A percentile compares a stretch with the other conserved stretches of the same genome.
Evolutionary conservation across 2,329 filamentous ascomycete genomes (phyloP).

Genomic region (Fusarium virguliforme): DNA sequence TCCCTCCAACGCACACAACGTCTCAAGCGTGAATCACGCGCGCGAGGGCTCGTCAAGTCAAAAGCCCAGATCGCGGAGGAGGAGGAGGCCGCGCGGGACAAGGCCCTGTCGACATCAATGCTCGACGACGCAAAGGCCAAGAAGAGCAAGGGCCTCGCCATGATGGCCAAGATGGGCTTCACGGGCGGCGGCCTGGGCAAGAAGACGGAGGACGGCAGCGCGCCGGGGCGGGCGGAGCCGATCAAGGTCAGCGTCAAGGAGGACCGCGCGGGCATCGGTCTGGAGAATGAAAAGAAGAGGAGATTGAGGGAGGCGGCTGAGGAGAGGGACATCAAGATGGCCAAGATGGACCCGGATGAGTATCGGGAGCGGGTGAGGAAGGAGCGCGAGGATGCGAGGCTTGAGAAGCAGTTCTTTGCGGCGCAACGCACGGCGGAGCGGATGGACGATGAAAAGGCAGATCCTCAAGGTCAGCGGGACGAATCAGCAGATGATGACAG

Average conservation of each 20-base stretch:
- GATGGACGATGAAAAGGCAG: constrained; percentile 73
- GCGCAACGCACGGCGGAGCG: constrained; percentile 89
- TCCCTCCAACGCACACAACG: constrained; percentile 70
- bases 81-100: constrained; percentile 80
- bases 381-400: constrained; percentile 78
- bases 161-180: constrained; percentile 98
- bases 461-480: constrained; percentile 19
- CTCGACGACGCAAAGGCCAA: constrained; percentile 71
- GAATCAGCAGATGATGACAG: constrained; percentile 41
- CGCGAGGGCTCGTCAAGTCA: constrained; percentile 78
- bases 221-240: constrained; percentile 72
- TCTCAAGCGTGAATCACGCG: constrained; percentile 76
- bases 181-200: constrained; percentile 82
- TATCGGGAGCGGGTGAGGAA: constrained; percentile 80
- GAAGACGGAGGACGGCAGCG: constrained; percentile 64
- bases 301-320: constrained; percentile 77
- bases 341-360: constrained; percentile 76
- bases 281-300: constrained; percentile 87
- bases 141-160: constrained; percentile 88
- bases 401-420: constrained; percentile 79
- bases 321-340: constrained; percentile 71
- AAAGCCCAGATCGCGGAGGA: constrained; percentile 87
- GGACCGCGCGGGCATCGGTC: constrained; percentile 85
- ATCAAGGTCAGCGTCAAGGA: constrained; percentile 84
- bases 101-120: constrained; percentile 81